A percentile compares a stretch with the other conserved stretches of the same genome.
Evolutionary conservation across 2,329 filamentous ascomycete genomes (phyloP).

Genomic region (Leptographium radiaticola): DNA sequence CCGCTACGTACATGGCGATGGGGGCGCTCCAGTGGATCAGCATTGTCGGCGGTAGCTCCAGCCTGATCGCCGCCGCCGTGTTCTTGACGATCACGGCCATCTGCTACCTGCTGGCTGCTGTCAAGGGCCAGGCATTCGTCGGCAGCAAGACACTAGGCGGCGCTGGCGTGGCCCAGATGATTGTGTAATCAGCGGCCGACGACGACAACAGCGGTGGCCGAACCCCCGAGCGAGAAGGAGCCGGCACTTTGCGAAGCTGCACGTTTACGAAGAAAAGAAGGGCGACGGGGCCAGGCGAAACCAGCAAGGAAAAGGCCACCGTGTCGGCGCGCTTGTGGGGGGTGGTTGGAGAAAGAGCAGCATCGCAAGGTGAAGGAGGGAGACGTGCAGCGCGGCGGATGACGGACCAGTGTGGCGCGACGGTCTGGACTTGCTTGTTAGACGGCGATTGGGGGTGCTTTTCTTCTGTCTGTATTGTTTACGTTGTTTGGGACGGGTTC

Average conservation of each 20-base stretch:
- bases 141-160: constrained; percentile 95
- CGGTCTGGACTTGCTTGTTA: background rate
- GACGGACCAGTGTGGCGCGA: background rate
- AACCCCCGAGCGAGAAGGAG: background rate
- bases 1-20: constrained; percentile 73
- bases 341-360: background rate
- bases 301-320: background rate
- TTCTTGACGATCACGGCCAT: constrained; percentile 62
- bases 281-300: background rate
- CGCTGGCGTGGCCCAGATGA: constrained; percentile 92
- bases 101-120: constrained; percentile 68
- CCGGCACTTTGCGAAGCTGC: background rate
- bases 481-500: background rate
- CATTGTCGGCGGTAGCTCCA: constrained; percentile 48
- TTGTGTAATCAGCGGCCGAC: constrained; percentile 48
- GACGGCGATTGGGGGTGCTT: background rate
- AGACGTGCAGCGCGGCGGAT: background rate
- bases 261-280: background rate
- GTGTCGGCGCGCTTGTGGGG: too few species aligned
- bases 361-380: background rate
- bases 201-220: background rate
- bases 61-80: constrained; percentile 75
- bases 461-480: background rate
- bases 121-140: constrained; percentile 77
- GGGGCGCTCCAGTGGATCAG: constrained; percentile 75